These are phyloP conservation scores for Jaminaea rosea DNA, from an alignment of 1,284 basidiomycete species.

Conservation along the genomic window DNA sequence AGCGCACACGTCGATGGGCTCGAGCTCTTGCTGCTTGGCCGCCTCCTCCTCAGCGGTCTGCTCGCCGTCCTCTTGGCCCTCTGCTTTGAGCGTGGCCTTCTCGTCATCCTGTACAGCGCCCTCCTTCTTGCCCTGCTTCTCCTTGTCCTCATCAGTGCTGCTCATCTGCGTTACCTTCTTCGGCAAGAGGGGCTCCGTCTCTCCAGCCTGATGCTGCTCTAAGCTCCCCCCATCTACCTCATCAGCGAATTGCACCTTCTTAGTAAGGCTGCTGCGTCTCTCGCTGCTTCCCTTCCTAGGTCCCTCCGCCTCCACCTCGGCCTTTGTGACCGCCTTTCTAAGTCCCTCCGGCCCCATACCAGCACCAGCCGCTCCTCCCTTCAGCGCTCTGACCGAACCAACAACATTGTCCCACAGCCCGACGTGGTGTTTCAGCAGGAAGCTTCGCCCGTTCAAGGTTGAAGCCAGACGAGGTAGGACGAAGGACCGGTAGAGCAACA, in stretches of 20 bases:
- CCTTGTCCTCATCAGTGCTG: background rate
- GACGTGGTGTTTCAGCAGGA: slow-evolving; percentile 27
- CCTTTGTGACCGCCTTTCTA: background rate
- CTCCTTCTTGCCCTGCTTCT: background rate
- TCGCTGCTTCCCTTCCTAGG: background rate
- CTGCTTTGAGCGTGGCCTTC: background rate
- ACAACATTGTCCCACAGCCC: slow-evolving; percentile 22
- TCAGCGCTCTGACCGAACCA: slow-evolving; percentile 9
- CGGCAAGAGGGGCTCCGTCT: no score
- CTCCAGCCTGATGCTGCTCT: background rate
- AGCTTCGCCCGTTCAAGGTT: slow-evolving; percentile 29
- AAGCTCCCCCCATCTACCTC: slow-evolving; percentile 8
- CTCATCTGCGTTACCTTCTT: background rate
- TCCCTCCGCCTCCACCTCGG: background rate
- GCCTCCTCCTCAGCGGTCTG: background rate
- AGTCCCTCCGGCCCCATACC: background rate
- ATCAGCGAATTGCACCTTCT: slow-evolving; percentile 32
- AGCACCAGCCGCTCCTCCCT: no score
- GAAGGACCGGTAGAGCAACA: slow-evolving; percentile 29
- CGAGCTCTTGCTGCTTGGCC: slow-evolving; percentile 11
- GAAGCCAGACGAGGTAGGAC: slow-evolving; percentile 30
- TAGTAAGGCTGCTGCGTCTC: slow-evolving; percentile 9
- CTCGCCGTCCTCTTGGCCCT: background rate
- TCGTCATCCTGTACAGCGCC: background rate
- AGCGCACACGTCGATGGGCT: slow-evolving; percentile 31